phyloP scores from a whole-genome alignment of 2,329 filamentous ascomycete species.

The Fusarium luffae region DNA sequence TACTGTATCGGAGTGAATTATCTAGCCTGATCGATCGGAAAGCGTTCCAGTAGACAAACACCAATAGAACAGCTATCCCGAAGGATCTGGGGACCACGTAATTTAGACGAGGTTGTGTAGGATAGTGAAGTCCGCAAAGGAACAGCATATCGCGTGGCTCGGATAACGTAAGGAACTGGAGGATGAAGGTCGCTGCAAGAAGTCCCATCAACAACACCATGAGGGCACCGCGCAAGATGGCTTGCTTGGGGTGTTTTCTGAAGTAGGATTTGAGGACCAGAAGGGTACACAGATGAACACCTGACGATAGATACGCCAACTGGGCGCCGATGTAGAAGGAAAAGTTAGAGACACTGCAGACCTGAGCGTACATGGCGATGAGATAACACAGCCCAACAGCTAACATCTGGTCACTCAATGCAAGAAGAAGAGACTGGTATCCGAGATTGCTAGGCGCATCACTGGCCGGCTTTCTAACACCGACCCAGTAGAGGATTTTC shows the following conservation, averaged over 20 bases:
- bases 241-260: constrained; percentile 17
- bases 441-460: constrained; percentile 23
- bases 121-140: constrained; percentile 16
- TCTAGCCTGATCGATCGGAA: constrained; percentile 19
- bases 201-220: constrained; percentile 27
- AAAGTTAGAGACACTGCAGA: constrained; percentile 10
- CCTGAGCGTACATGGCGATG: constrained; percentile 27
- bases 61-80: constrained; percentile 7
- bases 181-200: constrained; percentile 1
- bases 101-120: neutral
- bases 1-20: neutral
- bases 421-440: constrained; percentile 27
- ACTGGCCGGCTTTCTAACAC: constrained; percentile 9
- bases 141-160: constrained; percentile 16
- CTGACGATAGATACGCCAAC: constrained; percentile 12
- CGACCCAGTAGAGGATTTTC: constrained; percentile 14
- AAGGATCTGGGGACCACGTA: neutral
- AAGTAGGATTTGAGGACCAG: constrained; percentile 28
- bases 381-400: constrained; percentile 21
- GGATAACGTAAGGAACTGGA: constrained; percentile 10
- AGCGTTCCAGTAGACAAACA: constrained; percentile 26
- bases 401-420: constrained; percentile 32
- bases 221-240: constrained; percentile 8
- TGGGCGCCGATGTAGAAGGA: constrained; percentile 16
- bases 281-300: constrained; percentile 18